Base-by-base conservation (phyloP, 345 rosid species). In the Kernera saxatilis region DNA sequence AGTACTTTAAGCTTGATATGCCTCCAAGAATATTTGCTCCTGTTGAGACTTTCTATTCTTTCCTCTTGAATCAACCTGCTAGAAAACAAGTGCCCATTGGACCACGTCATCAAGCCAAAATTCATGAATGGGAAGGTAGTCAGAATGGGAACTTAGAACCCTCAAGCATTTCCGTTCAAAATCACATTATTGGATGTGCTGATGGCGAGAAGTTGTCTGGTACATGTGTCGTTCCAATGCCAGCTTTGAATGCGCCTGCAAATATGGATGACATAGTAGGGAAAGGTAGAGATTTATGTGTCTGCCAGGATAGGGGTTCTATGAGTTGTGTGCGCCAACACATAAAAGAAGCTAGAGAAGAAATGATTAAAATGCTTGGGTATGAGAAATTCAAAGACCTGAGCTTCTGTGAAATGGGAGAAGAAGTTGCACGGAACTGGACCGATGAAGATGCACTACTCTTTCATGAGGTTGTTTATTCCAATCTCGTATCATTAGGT, bases 371-470 rank as follows among this genome's bases (percentile, higher is more conserved):
- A 57, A 54, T 66, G 44, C 71, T 86, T 56, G 97, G 97, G 39
- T 72, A 64, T 30, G 90, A 86, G 57, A 77, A 23, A 11, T 86
- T 88, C 53, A 73, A 57, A 49, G 79, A 79, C 48, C 67, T 87
- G 66, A 87, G 97, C 11, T 86, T 87, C 43, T 73, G 70, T 73
- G 87, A 88, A 14, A 88, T 90, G 91, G 97, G 97, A 51, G 94
- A 88, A 71, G 84, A 69, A 46, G 84, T 86, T 68, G 83, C 86
- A 25, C 62, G 37, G 33, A 76, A 71, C 41, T 90, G 92, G 94
- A 85, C 75, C 35, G 85, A 78, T 12, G 85, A 79, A 37, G 97
- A 86, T 71, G 87, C 85, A 60, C 75, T 80, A 25, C 27, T 77
- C 40, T 91, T 86, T 68, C 83, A 67, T 50, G 82, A 83, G 72